Base-by-base conservation (phyloP, 495 filamentous ascomycete species). In the Annulohypoxylon bovei region DNA sequence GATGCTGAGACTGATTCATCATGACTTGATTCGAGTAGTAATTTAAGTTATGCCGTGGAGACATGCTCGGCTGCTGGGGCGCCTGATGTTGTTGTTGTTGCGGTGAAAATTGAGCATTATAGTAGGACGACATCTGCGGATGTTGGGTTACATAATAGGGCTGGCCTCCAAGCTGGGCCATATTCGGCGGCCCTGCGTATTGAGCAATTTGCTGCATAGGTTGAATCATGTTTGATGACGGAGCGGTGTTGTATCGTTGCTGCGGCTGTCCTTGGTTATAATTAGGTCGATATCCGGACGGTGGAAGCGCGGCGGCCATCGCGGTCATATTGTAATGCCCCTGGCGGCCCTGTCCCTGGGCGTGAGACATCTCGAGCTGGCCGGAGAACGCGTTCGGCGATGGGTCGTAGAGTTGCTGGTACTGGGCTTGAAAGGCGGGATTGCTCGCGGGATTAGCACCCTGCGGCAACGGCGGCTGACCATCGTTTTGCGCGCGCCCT, bases 171-270 rank as follows among this genome's bases (percentile, higher is more conserved):
- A 77, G 70, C 50, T 77, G 74, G 18, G 62, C 62, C 56, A 81
- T 78, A 27, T 72, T 73, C 35, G 77, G 49, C 27, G 79, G 81
- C 6, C 72, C 70, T 23, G 73, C 75, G 52, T 77, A 85, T 54
- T 86, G 87, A n/a, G 79, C 65, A 37, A 80, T 80, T 57, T 84
- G 82, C 59, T 78, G 79, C n/a, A 82, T 71, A 42, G 81, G 81
- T 55, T 80, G 80, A 32, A 82, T 77, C 46, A 83, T 75, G 27
- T 68, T 72, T 20, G 84, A 74, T 23, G 81, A 76, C 20, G 82
- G 77, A 40, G 74, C 75, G 25, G 75, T 72, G 53, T 76, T 78
- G 73, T 79, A 84, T 71, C 81, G 70, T 20, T 81, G 83, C 42
- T 73, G 82, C 27, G 75, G 75, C 49, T 63, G 77, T 65, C 62